Base-by-base conservation (phyloP, 2,329 filamentous ascomycete species). In the Madurella mycetomatis region DNA sequence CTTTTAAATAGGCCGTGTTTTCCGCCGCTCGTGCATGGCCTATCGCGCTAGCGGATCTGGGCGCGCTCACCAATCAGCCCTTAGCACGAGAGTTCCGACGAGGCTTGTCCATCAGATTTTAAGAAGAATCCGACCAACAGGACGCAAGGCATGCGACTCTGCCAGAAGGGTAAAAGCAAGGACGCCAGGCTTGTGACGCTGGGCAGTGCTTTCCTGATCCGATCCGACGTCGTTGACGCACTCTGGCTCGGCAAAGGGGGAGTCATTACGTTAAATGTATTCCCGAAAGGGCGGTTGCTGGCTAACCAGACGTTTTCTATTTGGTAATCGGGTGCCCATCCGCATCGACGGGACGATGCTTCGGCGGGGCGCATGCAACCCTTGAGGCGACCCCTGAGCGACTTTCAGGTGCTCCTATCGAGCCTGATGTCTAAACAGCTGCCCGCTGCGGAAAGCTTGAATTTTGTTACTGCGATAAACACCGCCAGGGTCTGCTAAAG, bases 231-330 rank as follows among this genome's bases (percentile, higher is more conserved):
- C 19, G 47, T 48, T 17, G 42, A 47, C 15, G 31, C 16, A 41
- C 32, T 54, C 57, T 68, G 69, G 67, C 67, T 70, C 67, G 66
- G 64, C 65, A 59, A 55, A 55, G 50, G 66, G 43, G 64, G 67
- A 67, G 62, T 69, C 66, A 76, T 78, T 78, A 78, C 76, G 75
- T 78, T 73, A 77, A 64, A 73, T 62, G 67, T 71, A 70, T 69
- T 70, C 66, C 61, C 61, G 60, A 66, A 64, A 64, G 66, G 68
- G 66, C 67, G 65, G 61, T 58, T 62, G 56, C 57, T 56, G 60
- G 59, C 51, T 55, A 56, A 19, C 45, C 56, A 40, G 50, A 59
- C 65, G 64, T 69, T 74, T 76, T 74, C 70, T 66, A 75, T 77
- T 74, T 76, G 71, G 73, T 78, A 77, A 77, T 77, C 65, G 65